Evolutionary conservation across 2,329 filamentous ascomycete genomes (phyloP), one percentile per base, ranked within the genome.

Genomic region (Drechslerella coelobrocha): DNA sequence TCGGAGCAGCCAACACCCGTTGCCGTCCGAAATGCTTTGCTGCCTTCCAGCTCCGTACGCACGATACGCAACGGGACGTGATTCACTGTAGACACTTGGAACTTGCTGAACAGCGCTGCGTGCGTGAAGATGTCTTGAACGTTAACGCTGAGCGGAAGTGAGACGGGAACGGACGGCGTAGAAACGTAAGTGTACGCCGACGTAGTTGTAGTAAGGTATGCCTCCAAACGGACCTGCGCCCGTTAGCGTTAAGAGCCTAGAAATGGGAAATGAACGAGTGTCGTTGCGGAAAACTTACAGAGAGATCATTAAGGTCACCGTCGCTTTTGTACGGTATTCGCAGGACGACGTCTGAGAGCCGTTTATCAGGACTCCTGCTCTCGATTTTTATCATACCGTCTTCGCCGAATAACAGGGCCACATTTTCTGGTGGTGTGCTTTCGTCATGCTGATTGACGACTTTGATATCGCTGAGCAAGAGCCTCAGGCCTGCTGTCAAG

Each of bases 71-170:
- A 78, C 0, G 94, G 94, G 27, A 88, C 87, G 23, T 85, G 78
- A 61, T 84, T 90, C 5, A 72, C 52, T 0, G 92, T 92, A 10
- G 91, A 92, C 56, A 99, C 88, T 12, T 90, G 96, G 78, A 99
- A 99, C 8, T 89, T 88, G 0, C 92, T 97, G 76, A 94, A 94
- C 0, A 97, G 83, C 0, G 86, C 84, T 6, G 87, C 81, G 73
- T 91, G 86, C 77, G 96, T 96, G 82, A 97, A 97, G 26, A 95
- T 86, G 75, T 99, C 94, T 76, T 97, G 92, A 4, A 99, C 94
- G 74, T 97, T 97, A 72, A 99, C 94, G 2, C 93, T 92, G 2
- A 99, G 83, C 0, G 91, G 90, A 2, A 99, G 82, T 0, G 89
- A 84, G 1, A 94, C 88, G 1, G 88, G 84, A 19, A 95, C 57